Evolutionary conservation across 306 rosid species (phyloP), one percentile per base, ranked within the genome.

Genomic region (Sphenostylis stenocarpa): DNA sequence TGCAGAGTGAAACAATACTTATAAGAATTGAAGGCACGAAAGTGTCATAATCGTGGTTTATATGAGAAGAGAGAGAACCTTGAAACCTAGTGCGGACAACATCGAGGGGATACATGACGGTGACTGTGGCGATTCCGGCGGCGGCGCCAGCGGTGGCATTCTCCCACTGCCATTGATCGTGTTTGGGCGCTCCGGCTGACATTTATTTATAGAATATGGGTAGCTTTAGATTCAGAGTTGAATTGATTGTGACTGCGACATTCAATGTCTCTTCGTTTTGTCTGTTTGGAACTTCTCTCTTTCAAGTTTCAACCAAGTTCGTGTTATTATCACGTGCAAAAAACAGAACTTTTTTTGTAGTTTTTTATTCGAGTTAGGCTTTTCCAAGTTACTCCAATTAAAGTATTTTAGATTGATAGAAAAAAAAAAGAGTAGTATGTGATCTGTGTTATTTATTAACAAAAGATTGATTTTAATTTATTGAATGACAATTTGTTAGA

Each of bases 41-140:
- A 60, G n/a, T n/a, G n/a, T n/a, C n/a, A n/a, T n/a, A n/a, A 55
- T 36, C 23, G 36, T 34, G 41, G 13, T 23, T 47, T 36, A 31
- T 8, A 58, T 6, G 53, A 21, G 67, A 43, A 31, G 45, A 41
- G 47, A 34, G 23, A 39, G 14, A 56, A 90, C 97, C 97, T 89
- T 96, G 97, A 80, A 95, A 95, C 55, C 97, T 88, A 55, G 99
- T 92, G 60, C 97, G 92, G 71, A 95, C 97, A 43, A 95, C 94
- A 81, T 95, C 99, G 28, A 95, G 96, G 29, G 99, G 99, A 34
- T 95, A 97, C 97, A 87, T 79, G 5, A 81, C 82, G 5, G 94
- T 90, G 16, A 94, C 97, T 11, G 98, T 92, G 80, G 91, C 88
- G 74, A 94, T 90, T 3, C 98, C 98, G 2, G 98, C 98, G 17